A percentile compares a stretch with the other conserved stretches of the same genome.
Conservation (phyloP, 148 eudicot genomes). For the Suaeda aralocaspica region DNA sequence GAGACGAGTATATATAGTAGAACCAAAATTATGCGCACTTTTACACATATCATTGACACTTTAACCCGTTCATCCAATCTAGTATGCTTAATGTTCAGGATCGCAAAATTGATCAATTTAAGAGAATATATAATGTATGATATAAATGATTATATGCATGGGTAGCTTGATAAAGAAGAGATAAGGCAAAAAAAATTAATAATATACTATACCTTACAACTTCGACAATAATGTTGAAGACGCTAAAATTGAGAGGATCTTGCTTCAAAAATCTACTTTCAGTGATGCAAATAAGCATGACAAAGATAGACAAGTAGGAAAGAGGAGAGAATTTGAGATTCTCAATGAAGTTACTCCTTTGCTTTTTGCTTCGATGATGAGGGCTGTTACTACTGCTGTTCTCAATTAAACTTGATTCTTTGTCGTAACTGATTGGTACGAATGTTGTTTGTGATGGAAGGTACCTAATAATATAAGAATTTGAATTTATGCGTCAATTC, state of each 20-base stretch:
- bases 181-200: neutral
- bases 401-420: slow-evolving; percentile 1
- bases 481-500: neutral
- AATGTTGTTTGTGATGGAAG: slow-evolving; percentile 47
- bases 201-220: slow-evolving; percentile 39
- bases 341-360: slow-evolving; percentile 13
- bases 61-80: too few relatives aligned
- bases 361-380: slow-evolving; percentile 4
- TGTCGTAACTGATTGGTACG: slow-evolving; percentile 26
- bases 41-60: too few relatives aligned
- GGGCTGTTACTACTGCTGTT: neutral
- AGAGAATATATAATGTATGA: too few relatives aligned
- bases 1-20: too few relatives aligned
- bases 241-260: slow-evolving; percentile 52
- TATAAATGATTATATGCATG: neutral
- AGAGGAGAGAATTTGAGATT: slow-evolving; percentile 46
- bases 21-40: too few relatives aligned
- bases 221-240: slow-evolving; percentile 42
- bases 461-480: slow-evolving; percentile 44
- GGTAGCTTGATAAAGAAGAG: neutral
- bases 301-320: slow-evolving; percentile 37
- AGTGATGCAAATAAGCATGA: slow-evolving; percentile 43
- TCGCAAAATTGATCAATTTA: too few relatives aligned
- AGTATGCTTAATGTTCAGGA: too few relatives aligned
- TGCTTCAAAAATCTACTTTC: slow-evolving; percentile 35